phyloP scores from a whole-genome alignment of 495 filamentous ascomycete genomes.

The Aspergillus biplanus region DNA sequence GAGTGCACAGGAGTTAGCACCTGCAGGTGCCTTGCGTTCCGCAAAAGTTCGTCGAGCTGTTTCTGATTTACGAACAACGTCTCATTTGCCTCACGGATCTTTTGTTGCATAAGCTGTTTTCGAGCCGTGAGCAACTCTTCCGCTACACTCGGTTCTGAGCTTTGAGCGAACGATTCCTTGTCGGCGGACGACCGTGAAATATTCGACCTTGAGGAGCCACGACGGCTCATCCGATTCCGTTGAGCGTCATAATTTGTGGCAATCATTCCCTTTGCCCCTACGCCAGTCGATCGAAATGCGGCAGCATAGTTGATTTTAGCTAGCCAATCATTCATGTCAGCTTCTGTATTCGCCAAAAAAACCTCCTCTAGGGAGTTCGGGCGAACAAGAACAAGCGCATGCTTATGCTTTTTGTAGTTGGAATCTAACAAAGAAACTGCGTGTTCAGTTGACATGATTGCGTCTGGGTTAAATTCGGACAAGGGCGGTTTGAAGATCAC shows the following conservation, averaged over 20 bases:
- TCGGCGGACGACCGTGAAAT: constrained; percentile 35
- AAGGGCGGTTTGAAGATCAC: constrained; percentile 89
- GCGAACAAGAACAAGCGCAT: constrained; percentile 90
- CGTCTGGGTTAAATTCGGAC: constrained; percentile 89
- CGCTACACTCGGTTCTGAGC: constrained; percentile 78
- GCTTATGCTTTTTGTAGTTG: constrained; percentile 93
- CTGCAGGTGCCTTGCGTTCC: constrained; percentile 91
- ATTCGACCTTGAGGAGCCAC: constrained; percentile 57
- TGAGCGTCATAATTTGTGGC: constrained; percentile 86
- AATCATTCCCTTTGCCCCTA: constrained; percentile 84
- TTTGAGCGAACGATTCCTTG: constrained; percentile 49
- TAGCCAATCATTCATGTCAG: constrained; percentile 96
- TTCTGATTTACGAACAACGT: constrained; percentile 72
- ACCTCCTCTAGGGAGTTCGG: constrained; percentile 88
- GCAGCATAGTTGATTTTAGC: constrained; percentile 96
- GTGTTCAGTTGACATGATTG: constrained; percentile 86
- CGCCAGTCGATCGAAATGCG: constrained; percentile 89
- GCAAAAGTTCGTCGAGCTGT: constrained; percentile 77
- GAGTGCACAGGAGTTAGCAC: constrained; percentile 86
- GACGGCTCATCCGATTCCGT: constrained; percentile 69
- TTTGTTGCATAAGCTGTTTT: constrained; percentile 77
- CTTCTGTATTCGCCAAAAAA: constrained; percentile 84
- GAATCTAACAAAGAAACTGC: constrained; percentile 86
- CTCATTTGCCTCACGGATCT: constrained; percentile 82
- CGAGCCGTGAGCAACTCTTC: constrained; percentile 82